Evolutionary conservation across 371 early-diverging fungal species (phyloP), one percentile per base, ranked within the genome.

Genomic region (Mortierella sp.): DNA sequence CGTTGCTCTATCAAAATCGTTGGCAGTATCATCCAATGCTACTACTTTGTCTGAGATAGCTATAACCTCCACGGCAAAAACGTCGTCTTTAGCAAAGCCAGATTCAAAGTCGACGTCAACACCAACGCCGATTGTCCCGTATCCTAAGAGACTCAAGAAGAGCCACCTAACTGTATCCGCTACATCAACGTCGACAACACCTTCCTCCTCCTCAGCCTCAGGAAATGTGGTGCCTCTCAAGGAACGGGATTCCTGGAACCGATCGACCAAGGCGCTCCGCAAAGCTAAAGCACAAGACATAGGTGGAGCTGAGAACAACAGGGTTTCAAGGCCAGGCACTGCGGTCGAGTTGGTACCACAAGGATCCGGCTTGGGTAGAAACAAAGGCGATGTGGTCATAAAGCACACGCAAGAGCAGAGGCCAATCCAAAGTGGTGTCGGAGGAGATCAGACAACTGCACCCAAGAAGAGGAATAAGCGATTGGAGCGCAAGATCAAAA

Each of bases 381-480:
- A 43, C 16, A 45, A 34, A 13, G 34, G 19, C n/a, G 53, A 64
- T 21, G 49, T 53, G 0, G 59, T 55, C 24, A 67, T 58, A 43
- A 26, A 48, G 2, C 57, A 56, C 24, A 51, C 43, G 13, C 7
- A 45, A 30, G 50, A 47, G 3, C 42, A 42, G 38, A 28, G 7
- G 38, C 49, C 47, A 26, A 16, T 38, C 26, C 52, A 30, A 52
- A 53, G 30, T 23, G 27, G 38, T 8, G 12, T 8, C 5, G 42
- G 18, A 42, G 42, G 10, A 42, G 42, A 42, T 42, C 42, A n/a
- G 30, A 34, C 30, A 0, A 48, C 48, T 39, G 45, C 39, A 38
- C 47, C 64, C 45, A 76, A 76, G 60, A 76, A 76, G 60, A 47
- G 78, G 10, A 70, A 76, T 56, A 76, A 76, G 66, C 66, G 78